Percentiles rank a stretch among this genome's conserved stretches.
Evolutionary conservation across 1,139 yeast genomes (phyloP).

Genomic region (Hyphopichia khmerensis): DNA sequence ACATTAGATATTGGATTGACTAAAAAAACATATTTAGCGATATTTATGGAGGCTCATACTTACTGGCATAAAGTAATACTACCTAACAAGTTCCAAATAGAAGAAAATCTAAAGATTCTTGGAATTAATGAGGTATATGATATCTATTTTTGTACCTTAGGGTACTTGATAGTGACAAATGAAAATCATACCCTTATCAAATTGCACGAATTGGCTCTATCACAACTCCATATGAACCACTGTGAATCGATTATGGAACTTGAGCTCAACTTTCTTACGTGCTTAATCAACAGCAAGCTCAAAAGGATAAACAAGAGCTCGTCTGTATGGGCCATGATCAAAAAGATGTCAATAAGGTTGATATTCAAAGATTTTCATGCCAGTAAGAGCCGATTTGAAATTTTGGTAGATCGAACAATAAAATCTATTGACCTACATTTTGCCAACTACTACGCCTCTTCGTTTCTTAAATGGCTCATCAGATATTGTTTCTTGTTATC

Average conservation of each 20-base stretch:
- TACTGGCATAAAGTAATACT: constrained; percentile 23
- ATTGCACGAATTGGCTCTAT: constrained; percentile 28
- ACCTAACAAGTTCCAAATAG: not conserved
- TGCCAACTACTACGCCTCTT: constrained; percentile 43
- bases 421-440: constrained; percentile 35
- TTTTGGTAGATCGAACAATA: constrained; percentile 20
- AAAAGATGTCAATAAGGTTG: constrained; percentile 24
- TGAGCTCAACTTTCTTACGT: constrained; percentile 32
- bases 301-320: constrained; percentile 44
- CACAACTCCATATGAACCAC: constrained; percentile 10
- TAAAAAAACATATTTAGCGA: constrained; percentile 25
- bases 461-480: constrained; percentile 32
- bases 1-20: constrained; percentile 35
- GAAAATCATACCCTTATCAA: constrained; percentile 37
- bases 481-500: constrained; percentile 8
- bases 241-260: constrained; percentile 5
- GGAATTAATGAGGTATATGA: constrained; percentile 6
- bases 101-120: constrained; percentile 1
- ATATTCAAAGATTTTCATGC: constrained; percentile 7
- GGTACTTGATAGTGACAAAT: constrained; percentile 39
- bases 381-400: not conserved
- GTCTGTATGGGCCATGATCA: constrained; percentile 38
- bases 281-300: constrained; percentile 33
- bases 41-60: constrained; percentile 36
- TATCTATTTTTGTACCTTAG: constrained; percentile 27